phyloP scores from a whole-genome alignment of 352 stramenopile species.

The Peronospora belbahrii region DNA sequence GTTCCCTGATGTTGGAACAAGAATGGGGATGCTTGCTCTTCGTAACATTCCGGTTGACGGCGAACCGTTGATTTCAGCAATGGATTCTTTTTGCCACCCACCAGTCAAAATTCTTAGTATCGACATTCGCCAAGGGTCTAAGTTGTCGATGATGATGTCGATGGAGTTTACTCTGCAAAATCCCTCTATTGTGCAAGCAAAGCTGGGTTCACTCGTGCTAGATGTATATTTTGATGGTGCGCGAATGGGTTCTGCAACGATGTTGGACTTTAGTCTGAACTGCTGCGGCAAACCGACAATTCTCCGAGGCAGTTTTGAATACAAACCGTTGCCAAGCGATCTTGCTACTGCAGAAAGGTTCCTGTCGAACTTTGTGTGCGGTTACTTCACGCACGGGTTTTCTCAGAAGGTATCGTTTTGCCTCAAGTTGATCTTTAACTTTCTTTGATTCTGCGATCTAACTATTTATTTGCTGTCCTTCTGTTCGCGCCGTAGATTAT shows the following conservation, averaged over 20 bases:
- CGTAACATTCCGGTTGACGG: constrained; percentile 53
- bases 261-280: constrained; percentile 55
- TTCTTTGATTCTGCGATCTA: not conserved
- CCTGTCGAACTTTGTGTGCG: constrained; percentile 79
- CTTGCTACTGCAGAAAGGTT: constrained; percentile 36
- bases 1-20: constrained; percentile 58
- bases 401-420: constrained; percentile 45
- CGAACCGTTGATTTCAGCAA: constrained; percentile 42
- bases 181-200: constrained; percentile 58
- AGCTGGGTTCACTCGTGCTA: constrained; percentile 43
- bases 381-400: constrained; percentile 65
- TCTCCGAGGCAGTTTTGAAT: constrained; percentile 50
- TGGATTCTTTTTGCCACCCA: constrained; percentile 61
- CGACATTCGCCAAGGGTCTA: constrained; percentile 51
- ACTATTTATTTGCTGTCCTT: constrained; percentile 1
- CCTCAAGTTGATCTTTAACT: not conserved
- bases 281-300: constrained; percentile 54
- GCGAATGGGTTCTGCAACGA: constrained; percentile 49
- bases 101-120: constrained; percentile 54
- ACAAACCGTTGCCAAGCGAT: constrained; percentile 33
- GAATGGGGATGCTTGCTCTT: constrained; percentile 66
- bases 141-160: constrained; percentile 41
- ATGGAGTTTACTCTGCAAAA: constrained; percentile 72
- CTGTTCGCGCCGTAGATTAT: constrained; percentile 46
- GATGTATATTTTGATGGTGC: constrained; percentile 40